Evolutionary conservation across 2,329 filamentous ascomycete genomes (phyloP).

Genomic region (Claviceps arundinis): DNA sequence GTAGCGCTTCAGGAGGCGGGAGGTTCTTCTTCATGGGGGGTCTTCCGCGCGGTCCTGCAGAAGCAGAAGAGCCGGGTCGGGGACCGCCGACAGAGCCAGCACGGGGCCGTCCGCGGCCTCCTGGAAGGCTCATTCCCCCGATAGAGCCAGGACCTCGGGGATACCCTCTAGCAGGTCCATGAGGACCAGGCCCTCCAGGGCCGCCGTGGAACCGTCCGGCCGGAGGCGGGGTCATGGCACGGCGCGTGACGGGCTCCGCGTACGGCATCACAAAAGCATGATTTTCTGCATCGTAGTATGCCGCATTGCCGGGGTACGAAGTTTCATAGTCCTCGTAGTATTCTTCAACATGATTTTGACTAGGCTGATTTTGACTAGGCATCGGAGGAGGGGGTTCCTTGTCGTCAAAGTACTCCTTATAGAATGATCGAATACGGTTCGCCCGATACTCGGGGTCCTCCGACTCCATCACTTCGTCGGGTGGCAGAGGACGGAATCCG

Average conservation of each 20-base stretch:
- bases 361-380: slow-evolving; percentile 8
- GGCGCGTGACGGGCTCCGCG: slow-evolving; percentile 70
- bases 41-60: slow-evolving; percentile 28
- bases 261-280: slow-evolving; percentile 70
- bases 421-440: slow-evolving; percentile 95
- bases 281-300: slow-evolving; percentile 52
- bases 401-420: slow-evolving; percentile 98
- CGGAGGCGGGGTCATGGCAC: slow-evolving; percentile 92
- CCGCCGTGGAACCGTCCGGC: slow-evolving; percentile 32
- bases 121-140: slow-evolving; percentile 32
- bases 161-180: slow-evolving; percentile 10
- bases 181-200: slow-evolving; percentile 16
- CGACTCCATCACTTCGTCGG: slow-evolving; percentile 61
- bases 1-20: slow-evolving; percentile 62
- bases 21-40: slow-evolving; percentile 29
- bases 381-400: slow-evolving; percentile 36
- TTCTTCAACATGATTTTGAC: slow-evolving; percentile 13
- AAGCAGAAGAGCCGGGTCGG: slow-evolving; percentile 50
- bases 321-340: slow-evolving; percentile 69
- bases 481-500: slow-evolving; percentile 73
- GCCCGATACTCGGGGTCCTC: slow-evolving; percentile 91
- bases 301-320: slow-evolving; percentile 53
- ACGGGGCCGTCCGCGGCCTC: slow-evolving; percentile 39
- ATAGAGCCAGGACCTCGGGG: slow-evolving; percentile 32
- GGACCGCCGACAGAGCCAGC: slow-evolving; percentile 28